A percentile compares a stretch with the other conserved stretches of the same genome.
phyloP scores from a whole-genome alignment of 1,139 yeast species.

The Nakaseomyces bracarensis region DNA sequence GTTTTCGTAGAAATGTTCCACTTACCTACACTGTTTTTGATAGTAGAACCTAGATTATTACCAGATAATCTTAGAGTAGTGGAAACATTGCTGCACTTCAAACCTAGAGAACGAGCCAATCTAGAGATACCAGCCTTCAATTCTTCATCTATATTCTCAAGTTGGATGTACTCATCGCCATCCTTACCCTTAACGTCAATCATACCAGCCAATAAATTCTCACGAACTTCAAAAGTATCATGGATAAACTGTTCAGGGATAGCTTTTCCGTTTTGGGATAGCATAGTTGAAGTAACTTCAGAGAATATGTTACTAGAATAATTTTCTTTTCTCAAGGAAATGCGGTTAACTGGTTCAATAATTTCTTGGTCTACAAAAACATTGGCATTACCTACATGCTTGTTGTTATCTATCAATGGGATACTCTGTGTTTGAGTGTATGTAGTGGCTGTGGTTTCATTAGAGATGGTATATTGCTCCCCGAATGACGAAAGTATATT shows the following conservation, averaged over 20 bases:
- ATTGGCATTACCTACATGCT: slow-evolving; percentile 5
- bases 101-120: slow-evolving; percentile 38
- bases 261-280: slow-evolving; percentile 12
- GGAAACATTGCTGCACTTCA: slow-evolving; percentile 23
- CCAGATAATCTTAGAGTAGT: slow-evolving; percentile 9
- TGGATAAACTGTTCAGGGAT: slow-evolving; percentile 21
- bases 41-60: slow-evolving; percentile 8
- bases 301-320: not conserved
- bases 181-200: slow-evolving; percentile 34
- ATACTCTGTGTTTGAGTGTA: not conserved
- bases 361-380: not conserved
- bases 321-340: not conserved
- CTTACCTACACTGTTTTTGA: slow-evolving; percentile 10
- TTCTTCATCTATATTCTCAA: slow-evolving; percentile 1
- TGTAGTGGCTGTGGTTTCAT: not conserved
- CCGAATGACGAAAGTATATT: not conserved
- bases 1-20: slow-evolving; percentile 9
- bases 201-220: slow-evolving; percentile 37
- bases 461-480: not conserved
- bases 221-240: slow-evolving; percentile 33
- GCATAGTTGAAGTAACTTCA: not conserved
- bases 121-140: slow-evolving; percentile 25
- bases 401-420: slow-evolving; percentile 6
- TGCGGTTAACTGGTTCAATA: not conserved
- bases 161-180: not conserved